These are phyloP conservation scores for Viridothelium virens DNA, from an alignment of 495 filamentous ascomycete species.

Conservation along the genomic window DNA sequence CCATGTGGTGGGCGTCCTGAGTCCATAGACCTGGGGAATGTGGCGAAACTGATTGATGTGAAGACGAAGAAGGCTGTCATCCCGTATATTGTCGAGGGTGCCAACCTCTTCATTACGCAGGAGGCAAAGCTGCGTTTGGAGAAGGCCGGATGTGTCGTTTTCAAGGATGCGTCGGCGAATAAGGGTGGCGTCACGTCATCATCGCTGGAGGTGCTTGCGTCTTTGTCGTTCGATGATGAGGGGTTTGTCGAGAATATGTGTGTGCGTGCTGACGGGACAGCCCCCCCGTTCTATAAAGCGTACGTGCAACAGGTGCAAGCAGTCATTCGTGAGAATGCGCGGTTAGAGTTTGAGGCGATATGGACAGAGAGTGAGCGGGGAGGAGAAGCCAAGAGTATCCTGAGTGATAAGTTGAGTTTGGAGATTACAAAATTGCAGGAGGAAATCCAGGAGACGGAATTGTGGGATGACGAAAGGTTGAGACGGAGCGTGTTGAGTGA, in stretches of 20 bases:
- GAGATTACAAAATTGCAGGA: slow-evolving; percentile 95
- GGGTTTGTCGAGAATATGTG: slow-evolving; percentile 93
- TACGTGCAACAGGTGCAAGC: slow-evolving; percentile 90
- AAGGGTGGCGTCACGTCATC: slow-evolving; percentile 99
- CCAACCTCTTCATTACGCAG: slow-evolving; percentile 98
- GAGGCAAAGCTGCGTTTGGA: slow-evolving; percentile 94
- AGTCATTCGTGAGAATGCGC: slow-evolving; percentile 80
- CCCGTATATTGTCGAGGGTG: slow-evolving; percentile 94
- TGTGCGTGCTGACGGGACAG: slow-evolving; percentile 63
- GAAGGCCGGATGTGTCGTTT: slow-evolving; percentile 84
- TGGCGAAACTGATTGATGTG: slow-evolving; percentile 64
- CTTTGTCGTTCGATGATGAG: slow-evolving; percentile 83
- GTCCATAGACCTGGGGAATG: slow-evolving; percentile 85
- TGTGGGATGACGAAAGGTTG: slow-evolving; percentile 79
- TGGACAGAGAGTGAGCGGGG: slow-evolving; percentile 88
- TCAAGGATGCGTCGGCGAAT: slow-evolving; percentile 97
- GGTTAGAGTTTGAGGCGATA: slow-evolving; percentile 93
- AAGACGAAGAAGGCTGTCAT: slow-evolving; percentile 70
- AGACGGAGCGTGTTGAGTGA: slow-evolving; percentile 71
- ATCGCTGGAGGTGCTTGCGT: slow-evolving; percentile 89
- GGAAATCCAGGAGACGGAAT: slow-evolving; percentile 82
- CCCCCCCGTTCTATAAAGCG: slow-evolving; percentile 79
- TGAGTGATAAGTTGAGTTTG: slow-evolving; percentile 78
- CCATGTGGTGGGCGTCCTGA: slow-evolving; percentile 95
- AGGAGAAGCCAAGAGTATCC: slow-evolving; percentile 65